Evolutionary conservation across 768 basidiomycete species (phyloP), one percentile per base, ranked within the genome.

Genomic region (Lactarius evosmus): DNA sequence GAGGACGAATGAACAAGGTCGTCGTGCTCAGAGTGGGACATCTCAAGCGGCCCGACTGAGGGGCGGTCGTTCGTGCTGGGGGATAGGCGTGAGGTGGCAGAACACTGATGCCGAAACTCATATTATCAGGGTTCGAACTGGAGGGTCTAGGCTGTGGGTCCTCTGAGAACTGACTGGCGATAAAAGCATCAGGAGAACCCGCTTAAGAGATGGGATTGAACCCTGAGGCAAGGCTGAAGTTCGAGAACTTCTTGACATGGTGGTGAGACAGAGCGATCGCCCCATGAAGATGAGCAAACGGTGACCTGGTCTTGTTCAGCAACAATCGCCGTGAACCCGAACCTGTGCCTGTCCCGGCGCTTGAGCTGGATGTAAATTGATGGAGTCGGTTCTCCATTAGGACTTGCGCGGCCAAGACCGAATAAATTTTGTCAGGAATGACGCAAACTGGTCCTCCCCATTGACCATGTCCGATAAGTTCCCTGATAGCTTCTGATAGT

Each of bases 181-280:
- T 36, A 14, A 36, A 16, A 38, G 14, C 38, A 38, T 11, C 44
- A 46, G 9, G 46, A 22, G 46, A 49, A 25, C 46, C 22, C 25
- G 30, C 22, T 33, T 16, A 9, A 11, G 14, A 29, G 14, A 4
- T 52, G 50, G 25, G 25, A 29, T 29, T 59, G 25, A 32, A 25
- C 12, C 7, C 27, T 32, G 38, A 34, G 25, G 34, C 17, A 46
- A 19, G 27, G 16, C 19, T 22, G 29, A 52, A 14, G 38, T 27
- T 54, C 14, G 52, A 44, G 40, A 60, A 12, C 22, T 25, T 41
- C 51, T 30, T 8, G 38, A 22, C 34, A 38, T 41, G 55, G 25
- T 41, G 60, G 38, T 30, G 38, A 40, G 56, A 49, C 22, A 49
- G 46, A 49, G 44, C 49, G 46, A 56, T 51, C 55, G 36, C 36